phyloP scores from a whole-genome alignment of 108 stramenopile genomes.

The Chaetoceros tenuissimus region DNA sequence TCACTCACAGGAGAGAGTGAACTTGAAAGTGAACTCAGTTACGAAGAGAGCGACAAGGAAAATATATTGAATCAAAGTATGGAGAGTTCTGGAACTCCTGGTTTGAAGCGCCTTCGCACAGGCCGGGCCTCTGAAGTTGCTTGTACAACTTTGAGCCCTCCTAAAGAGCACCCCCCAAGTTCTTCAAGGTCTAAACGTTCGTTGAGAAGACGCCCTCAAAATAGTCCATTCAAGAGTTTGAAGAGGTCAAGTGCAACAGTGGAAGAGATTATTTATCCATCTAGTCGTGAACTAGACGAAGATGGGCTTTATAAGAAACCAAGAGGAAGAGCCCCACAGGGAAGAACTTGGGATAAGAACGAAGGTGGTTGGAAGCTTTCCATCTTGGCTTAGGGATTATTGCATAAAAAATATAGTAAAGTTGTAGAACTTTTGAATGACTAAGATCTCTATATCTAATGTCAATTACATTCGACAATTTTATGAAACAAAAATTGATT shows the following conservation, averaged over 20 bases:
- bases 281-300: neutral
- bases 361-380: slow-evolving; percentile 5
- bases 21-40: neutral
- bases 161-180: neutral
- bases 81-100: neutral
- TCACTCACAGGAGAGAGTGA: neutral
- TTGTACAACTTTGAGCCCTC: neutral
- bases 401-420: too few relatives aligned
- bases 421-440: too few relatives aligned
- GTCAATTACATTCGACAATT: too few relatives aligned
- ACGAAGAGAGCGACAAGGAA: neutral
- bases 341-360: slow-evolving; percentile 5
- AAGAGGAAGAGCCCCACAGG: slow-evolving; percentile 2
- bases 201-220: neutral
- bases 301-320: slow-evolving; percentile 1
- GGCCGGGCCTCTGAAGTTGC: neutral
- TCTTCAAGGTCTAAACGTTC: neutral
- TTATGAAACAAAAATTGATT: too few relatives aligned
- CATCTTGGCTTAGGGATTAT: neutral
- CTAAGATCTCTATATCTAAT: too few relatives aligned
- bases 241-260: neutral
- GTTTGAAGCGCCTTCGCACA: neutral
- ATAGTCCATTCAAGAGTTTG: neutral
- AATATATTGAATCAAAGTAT: neutral
- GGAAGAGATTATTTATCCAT: neutral